Evolutionary conservation across 768 basidiomycete species (phyloP), one percentile per base, ranked within the genome.

Genomic region (Hysterangium stoloniferum): DNA sequence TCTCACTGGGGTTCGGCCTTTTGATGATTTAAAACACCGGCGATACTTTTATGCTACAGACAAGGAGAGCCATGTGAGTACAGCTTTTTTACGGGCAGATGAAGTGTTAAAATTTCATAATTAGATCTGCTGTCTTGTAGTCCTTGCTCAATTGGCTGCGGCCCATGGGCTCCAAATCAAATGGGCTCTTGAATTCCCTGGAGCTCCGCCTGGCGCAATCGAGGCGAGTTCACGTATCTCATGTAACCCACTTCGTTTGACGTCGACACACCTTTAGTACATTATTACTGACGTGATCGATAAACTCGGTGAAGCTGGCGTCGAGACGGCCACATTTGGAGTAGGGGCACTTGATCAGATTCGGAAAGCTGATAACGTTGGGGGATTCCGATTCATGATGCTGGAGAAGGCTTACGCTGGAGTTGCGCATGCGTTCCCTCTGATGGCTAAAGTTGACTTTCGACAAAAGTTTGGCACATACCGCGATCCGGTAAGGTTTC

Each of bases 11-110:
- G 60, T 76, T 35, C 66, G 72, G 48, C 80, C 79, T 0, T 82
- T 76, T 74, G 60, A 75, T 6, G 80, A 82, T 59, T 61, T 67
- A 24, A 66, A 71, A 37, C 78, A 82, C 57, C 67, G 80, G 22
- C 66, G 71, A 11, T 82, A 81, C 62, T 83, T 78, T 71, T 56
- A 77, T 7, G 78, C 80, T 0, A 64, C 64, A 40, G 64, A 73
- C 49, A 65, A 62, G 57, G 60, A 68, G 6, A 64, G 64, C 20
- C 63, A 63, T 63, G 66, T 67, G 33, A 9, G 66, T 57, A 24
- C 17, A 20, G 17, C 24, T 31, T 1, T 35, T 51, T 15, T 48
- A n/a, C 20, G 24, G 31, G n/a, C 44, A n/a, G 8, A 24, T 17
- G 19, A 3, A 8, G 19, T 27, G 12, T 37, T 22, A 9, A 11